phyloP scores from a whole-genome alignment of 306 rosid species.

The Amphicarpaea edgeworthii region DNA sequence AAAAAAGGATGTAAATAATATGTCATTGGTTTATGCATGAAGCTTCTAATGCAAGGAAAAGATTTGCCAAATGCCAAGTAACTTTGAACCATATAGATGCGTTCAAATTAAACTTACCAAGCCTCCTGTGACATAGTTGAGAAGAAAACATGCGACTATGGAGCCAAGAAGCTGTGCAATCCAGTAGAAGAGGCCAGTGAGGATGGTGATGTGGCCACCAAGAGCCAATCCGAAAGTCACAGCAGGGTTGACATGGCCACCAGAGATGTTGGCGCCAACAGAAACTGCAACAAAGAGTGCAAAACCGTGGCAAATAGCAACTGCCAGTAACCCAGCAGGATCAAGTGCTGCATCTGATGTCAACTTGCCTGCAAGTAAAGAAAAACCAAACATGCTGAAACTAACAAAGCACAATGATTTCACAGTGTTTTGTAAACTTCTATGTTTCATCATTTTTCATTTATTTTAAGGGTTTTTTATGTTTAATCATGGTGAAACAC shows the following conservation, averaged over 20 bases:
- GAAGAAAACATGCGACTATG: conserved; percentile 83
- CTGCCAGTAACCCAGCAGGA: conserved; percentile 78
- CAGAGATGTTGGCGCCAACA: conserved; percentile 87
- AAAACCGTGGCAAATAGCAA: conserved; percentile 87
- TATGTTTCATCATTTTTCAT: neutral
- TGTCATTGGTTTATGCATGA: conserved; percentile 34
- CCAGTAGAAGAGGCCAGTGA: conserved; percentile 88
- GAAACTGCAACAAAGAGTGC: conserved; percentile 92
- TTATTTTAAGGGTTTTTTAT: conserved; percentile 7
- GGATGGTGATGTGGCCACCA: conserved; percentile 87
- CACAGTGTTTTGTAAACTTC: conserved; percentile 7
- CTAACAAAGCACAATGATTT: neutral
- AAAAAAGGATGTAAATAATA: neutral
- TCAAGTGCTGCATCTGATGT: conserved; percentile 84
- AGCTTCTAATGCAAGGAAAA: conserved; percentile 25
- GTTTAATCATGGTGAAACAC: conserved; percentile 5
- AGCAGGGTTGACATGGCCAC: conserved; percentile 96
- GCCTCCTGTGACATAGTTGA: conserved; percentile 78
- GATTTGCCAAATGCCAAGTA: neutral
- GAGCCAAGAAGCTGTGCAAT: conserved; percentile 89
- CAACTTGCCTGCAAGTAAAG: conserved; percentile 63
- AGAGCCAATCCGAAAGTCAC: conserved; percentile 95
- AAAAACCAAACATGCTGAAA: neutral
- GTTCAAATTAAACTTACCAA: conserved; percentile 56
- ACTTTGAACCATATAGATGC: neutral